A percentile compares a stretch with the other conserved stretches of the same genome.
phyloP scores from a whole-genome alignment of 2,329 filamentous ascomycete genomes.

The Zasmidium cellare region DNA sequence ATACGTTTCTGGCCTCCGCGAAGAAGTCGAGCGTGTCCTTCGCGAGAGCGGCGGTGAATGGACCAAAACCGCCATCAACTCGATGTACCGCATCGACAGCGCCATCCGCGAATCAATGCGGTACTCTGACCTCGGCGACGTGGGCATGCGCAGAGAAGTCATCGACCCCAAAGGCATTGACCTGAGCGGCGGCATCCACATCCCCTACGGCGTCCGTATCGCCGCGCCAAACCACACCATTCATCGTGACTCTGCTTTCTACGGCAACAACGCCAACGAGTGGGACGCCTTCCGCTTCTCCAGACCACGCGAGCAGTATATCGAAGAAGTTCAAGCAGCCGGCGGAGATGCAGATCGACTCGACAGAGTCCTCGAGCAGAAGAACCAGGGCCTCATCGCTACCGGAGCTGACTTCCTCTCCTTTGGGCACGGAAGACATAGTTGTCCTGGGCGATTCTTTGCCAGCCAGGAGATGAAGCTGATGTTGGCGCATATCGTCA shows the following conservation, averaged over 20 bases:
- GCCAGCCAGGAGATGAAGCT: conserved; percentile 47
- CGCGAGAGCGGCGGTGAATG: conserved; percentile 17
- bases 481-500: conserved; percentile 43
- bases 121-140: conserved; percentile 14
- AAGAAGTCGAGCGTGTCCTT: conserved; percentile 25
- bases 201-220: conserved; percentile 28
- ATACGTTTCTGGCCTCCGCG: conserved; percentile 23
- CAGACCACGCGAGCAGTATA: conserved; percentile 1
- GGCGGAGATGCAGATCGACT: conserved; percentile 1
- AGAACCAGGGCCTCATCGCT: conserved; percentile 9
- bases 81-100: conserved; percentile 26
- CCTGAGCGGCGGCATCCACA: conserved; percentile 24
- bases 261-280: conserved; percentile 15
- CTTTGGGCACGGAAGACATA: conserved; percentile 4
- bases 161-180: conserved; percentile 23
- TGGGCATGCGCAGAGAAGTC: conserved; percentile 25
- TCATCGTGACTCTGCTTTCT: conserved; percentile 27
- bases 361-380: conserved; percentile 6
- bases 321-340: not conserved
- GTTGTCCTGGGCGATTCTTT: conserved; percentile 45
- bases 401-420: conserved; percentile 3
- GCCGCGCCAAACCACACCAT: conserved; percentile 22
- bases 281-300: conserved; percentile 7
- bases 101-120: conserved; percentile 33
- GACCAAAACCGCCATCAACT: conserved; percentile 26